phyloP scores from a whole-genome alignment of 306 rosid species.

The Ziziphus jujuba region DNA sequence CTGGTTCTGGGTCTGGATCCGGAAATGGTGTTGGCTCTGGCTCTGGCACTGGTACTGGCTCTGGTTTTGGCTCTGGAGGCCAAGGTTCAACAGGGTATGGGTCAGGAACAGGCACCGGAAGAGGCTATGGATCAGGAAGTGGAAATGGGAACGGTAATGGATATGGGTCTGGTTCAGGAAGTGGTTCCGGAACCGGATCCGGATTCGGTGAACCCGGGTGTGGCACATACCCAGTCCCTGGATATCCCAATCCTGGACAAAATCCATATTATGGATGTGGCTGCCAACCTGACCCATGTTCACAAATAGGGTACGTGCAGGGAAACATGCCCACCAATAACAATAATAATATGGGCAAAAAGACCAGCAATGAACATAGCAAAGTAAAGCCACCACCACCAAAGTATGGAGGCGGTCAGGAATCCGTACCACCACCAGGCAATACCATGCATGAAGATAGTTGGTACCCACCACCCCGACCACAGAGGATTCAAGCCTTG shows the following conservation, averaged over 20 bases:
- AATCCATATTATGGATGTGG: not conserved
- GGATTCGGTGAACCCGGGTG: too few relatives aligned
- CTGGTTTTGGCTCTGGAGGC: not conserved
- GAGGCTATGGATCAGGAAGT: not conserved
- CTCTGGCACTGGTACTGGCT: not conserved
- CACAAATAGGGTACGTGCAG: too few relatives aligned
- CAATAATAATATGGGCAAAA: too few relatives aligned
- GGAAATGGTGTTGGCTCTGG: slow-evolving; percentile 2
- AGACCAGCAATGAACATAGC: too few relatives aligned
- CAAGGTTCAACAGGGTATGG: not conserved
- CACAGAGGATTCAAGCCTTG: too few relatives aligned
- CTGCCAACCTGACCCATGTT: not conserved
- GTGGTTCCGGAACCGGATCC: not conserved
- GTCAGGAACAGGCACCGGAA: not conserved
- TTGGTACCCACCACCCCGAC: too few relatives aligned
- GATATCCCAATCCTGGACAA: not conserved
- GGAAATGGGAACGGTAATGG: not conserved
- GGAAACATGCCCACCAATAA: too few relatives aligned
- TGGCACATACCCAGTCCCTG: too few relatives aligned
- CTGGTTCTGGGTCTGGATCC: not conserved
- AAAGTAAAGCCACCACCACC: too few relatives aligned
- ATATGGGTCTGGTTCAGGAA: not conserved
- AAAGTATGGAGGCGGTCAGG: too few relatives aligned
- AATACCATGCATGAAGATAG: too few relatives aligned
- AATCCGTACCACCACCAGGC: too few relatives aligned